Conservation (phyloP, 768 basidiomycete genomes). For the Lentinula guzmanii region DNA sequence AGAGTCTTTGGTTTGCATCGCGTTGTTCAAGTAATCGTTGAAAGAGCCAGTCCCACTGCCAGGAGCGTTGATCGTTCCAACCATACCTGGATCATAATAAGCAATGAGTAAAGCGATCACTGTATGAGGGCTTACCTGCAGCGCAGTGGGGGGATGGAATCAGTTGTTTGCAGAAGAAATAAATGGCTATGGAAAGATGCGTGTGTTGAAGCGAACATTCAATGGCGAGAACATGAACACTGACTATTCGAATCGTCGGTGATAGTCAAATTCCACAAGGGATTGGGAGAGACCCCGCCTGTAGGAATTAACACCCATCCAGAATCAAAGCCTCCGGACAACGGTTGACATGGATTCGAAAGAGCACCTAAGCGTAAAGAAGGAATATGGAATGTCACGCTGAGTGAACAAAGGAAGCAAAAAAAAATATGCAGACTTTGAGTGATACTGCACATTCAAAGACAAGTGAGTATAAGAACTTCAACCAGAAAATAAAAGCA, state of each 20-base stretch:
- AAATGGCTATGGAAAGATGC: slow-evolving; percentile 30
- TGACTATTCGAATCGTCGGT: slow-evolving; percentile 39
- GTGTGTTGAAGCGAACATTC: slow-evolving; percentile 12
- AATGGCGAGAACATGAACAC: slow-evolving; percentile 10
- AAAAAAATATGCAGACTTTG: slow-evolving; percentile 34
- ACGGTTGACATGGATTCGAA: slow-evolving; percentile 35
- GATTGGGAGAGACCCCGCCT: slow-evolving; percentile 18
- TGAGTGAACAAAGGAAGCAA: not conserved
- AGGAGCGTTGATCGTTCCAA: slow-evolving; percentile 49
- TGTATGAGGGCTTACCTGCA: not conserved
- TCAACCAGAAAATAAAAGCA: not conserved
- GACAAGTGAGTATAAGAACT: not conserved
- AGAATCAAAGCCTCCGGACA: slow-evolving; percentile 47
- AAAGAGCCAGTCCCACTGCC: slow-evolving; percentile 35
- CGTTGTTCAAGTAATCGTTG: slow-evolving; percentile 26
- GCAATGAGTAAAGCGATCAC: not conserved
- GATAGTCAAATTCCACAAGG: slow-evolving; percentile 46
- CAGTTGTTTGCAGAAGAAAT: slow-evolving; percentile 55
- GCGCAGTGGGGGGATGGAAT: slow-evolving; percentile 34
- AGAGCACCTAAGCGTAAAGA: not conserved
- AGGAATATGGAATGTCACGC: not conserved
- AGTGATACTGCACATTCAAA: slow-evolving; percentile 27
- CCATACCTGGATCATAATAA: slow-evolving; percentile 29
- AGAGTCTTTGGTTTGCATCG: slow-evolving; percentile 19
- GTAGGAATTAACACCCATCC: slow-evolving; percentile 39